Evolutionary conservation across 371 early-diverging fungal genomes (phyloP).

Genomic region (Basidiobolus meristosporus): DNA sequence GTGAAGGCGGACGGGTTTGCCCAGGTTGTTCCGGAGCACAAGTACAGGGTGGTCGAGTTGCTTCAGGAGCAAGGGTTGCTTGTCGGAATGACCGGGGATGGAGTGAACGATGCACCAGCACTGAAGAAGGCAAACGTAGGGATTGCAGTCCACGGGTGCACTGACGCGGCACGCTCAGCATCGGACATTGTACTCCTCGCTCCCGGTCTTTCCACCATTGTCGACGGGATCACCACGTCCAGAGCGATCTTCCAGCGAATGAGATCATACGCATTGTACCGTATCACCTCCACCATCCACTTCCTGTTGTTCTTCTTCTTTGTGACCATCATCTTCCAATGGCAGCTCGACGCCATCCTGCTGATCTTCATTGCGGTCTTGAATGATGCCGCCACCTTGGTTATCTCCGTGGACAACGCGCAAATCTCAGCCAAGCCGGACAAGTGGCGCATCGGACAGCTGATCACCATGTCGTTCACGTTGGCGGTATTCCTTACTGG

Average conservation of each 20-base stretch:
- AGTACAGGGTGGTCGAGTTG: conserved; percentile 78
- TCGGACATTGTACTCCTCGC: conserved; percentile 78
- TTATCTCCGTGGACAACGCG: conserved; percentile 71
- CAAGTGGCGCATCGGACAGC: conserved; percentile 76
- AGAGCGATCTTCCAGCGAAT: conserved; percentile 80
- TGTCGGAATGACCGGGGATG: conserved; percentile 86
- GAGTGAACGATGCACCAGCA: conserved; percentile 87
- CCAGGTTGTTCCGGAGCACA: conserved; percentile 92
- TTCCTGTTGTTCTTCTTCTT: conserved; percentile 78
- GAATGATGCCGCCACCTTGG: conserved; percentile 74
- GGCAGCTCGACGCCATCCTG: conserved; percentile 43
- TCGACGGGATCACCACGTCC: conserved; percentile 56
- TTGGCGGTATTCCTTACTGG: conserved; percentile 40
- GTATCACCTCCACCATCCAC: conserved; percentile 76
- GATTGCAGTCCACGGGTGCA: conserved; percentile 70
- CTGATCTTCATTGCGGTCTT: conserved; percentile 57
- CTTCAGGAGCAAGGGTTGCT: conserved; percentile 43
- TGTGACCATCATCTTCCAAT: conserved; percentile 39
- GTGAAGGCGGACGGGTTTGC: conserved; percentile 86
- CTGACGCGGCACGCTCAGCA: conserved; percentile 79
- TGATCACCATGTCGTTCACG: conserved; percentile 46
- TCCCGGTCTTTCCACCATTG: conserved; percentile 66
- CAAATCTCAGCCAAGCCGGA: conserved; percentile 56
- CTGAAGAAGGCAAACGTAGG: no score
- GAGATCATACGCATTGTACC: conserved; percentile 72